Base-by-base conservation (phyloP, 2,329 filamentous ascomycete genomes). In the Mycocentrospora acerina region DNA sequence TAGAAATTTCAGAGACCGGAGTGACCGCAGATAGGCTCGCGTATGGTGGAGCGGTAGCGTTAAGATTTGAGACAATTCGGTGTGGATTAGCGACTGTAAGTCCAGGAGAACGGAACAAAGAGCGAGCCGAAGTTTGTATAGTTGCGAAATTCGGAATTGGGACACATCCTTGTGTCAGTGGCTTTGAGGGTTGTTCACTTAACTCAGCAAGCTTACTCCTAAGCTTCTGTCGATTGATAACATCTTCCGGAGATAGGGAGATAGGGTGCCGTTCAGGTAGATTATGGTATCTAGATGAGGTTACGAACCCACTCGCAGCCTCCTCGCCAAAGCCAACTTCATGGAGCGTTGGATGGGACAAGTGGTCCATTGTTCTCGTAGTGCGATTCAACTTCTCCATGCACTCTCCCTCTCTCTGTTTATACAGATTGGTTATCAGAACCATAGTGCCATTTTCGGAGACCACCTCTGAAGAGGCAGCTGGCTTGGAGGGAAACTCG, bases 131-230 rank as follows among this genome's bases (percentile, higher is more conserved):
- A 29, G 40, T 17, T 6, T 40, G 39, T 10, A 34, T n/a, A 9
- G 29, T 18, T 24, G 29, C 24, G n/a, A 42, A 38, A 25, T 46
- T 35, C 12, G 51, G 55, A 14, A 65, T 55, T 4, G 63, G 58
- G 33, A 67, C 59, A 29, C 60, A 51, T 13, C 60, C 48, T 13
- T 66, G 62, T 12, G 51, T 8, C 57, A 12, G 42, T 26, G 25
- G 22, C 44, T 57, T 16, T 50, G 57, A 54, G 3, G 54, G 50
- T n/a, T 47, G 35, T 24, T 60, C 48, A 26, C 52, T 48, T 14
- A 64, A 44, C 41, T 61, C 58, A 24, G 46, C 41, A 16, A 66
- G 38, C 17, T 59, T 53, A 14, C 57, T 57, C 27, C 51, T 53
- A 31, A 60, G 41, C 9, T 53, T 55, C n/a, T 41, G 25, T 12